Percentiles rank a stretch among this genome's conserved stretches.
Evolutionary conservation across 257 asterid genomes (phyloP).

Genomic region (Galeopsis tetrahit): DNA sequence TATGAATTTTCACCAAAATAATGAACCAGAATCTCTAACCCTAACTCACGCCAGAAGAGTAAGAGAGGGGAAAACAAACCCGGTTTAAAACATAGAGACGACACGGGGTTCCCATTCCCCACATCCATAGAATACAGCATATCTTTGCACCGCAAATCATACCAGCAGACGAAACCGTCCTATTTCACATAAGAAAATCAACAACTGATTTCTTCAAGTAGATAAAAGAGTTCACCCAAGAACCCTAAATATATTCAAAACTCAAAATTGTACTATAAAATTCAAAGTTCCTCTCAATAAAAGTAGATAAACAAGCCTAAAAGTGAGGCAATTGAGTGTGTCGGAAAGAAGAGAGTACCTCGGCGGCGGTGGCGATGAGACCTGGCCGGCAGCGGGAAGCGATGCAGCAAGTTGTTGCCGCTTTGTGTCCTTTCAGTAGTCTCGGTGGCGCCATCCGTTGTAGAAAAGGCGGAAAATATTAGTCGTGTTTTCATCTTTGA

Average conservation of each 20-base stretch:
- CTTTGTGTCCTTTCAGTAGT: constrained; percentile 70
- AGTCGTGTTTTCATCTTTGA: too few relatives aligned
- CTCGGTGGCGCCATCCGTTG: constrained; percentile 61
- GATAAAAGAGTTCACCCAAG: neutral
- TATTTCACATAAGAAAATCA: constrained; percentile 15
- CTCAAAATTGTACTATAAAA: neutral
- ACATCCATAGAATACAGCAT: constrained; percentile 63
- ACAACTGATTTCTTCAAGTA: neutral
- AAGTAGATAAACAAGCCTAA: neutral
- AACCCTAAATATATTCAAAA: neutral
- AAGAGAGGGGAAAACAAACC: constrained; percentile 46
- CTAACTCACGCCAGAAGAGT: neutral
- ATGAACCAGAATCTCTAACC: neutral
- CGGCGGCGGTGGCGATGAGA: constrained; percentile 76
- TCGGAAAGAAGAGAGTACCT: constrained; percentile 46
- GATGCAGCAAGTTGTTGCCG: constrained; percentile 78
- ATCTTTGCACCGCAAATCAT: constrained; percentile 89
- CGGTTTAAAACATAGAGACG: constrained; percentile 83
- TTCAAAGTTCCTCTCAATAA: neutral
- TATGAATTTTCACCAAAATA: neutral
- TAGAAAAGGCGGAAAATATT: too few relatives aligned
- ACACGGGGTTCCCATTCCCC: constrained; percentile 64
- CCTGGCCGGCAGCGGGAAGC: constrained; percentile 82
- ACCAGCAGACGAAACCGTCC: constrained; percentile 88
- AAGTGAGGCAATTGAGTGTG: constrained; percentile 2